These are phyloP conservation scores for Penicillium sp. DNA, from an alignment of 2,329 filamentous ascomycete species.

Conservation along the genomic window DNA sequence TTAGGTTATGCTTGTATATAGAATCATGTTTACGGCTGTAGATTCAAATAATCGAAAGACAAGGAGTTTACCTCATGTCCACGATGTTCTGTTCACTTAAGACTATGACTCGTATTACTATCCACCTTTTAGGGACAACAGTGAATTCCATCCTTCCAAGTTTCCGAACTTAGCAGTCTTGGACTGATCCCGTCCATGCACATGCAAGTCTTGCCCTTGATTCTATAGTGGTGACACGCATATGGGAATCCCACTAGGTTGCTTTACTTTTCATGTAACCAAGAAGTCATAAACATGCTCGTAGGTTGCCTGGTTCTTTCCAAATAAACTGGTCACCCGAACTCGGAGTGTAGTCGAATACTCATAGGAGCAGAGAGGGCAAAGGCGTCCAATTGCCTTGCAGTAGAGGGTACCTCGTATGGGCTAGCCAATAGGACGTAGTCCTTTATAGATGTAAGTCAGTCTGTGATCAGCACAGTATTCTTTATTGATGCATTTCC, in stretches of 20 bases:
- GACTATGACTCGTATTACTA: not conserved
- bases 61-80: not conserved
- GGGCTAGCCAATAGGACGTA: not conserved
- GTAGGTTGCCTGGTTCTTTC: not conserved
- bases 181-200: not conserved
- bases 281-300: not conserved
- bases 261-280: not conserved
- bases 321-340: not conserved
- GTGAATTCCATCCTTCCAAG: too few species aligned
- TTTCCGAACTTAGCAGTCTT: not conserved
- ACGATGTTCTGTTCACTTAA: not conserved
- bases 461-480: not conserved
- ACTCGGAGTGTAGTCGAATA: not conserved
- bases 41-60: not conserved
- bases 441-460: not conserved
- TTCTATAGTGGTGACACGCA: not conserved
- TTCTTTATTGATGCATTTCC: not conserved
- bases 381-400: not conserved
- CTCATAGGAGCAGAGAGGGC: not conserved
- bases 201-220: not conserved
- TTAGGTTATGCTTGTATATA: not conserved
- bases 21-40: not conserved
- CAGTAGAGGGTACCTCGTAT: not conserved
- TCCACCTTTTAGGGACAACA: not conserved
- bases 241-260: not conserved